Conservation (phyloP, 345 rosid species). For the Pistacia atlantica region DNA sequence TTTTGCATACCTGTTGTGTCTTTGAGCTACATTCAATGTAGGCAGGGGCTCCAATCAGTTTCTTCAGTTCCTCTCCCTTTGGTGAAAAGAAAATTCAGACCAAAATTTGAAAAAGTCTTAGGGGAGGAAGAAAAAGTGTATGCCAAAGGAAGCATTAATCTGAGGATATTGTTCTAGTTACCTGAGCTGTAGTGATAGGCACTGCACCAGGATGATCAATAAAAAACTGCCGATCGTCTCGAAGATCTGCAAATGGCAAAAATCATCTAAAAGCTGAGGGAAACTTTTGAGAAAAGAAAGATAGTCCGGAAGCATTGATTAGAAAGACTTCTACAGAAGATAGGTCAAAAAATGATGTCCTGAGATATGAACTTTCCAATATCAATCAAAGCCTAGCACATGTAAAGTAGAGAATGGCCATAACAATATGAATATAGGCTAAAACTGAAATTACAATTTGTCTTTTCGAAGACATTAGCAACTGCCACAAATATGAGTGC, state of each 20-base stretch:
- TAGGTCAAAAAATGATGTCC: neutral
- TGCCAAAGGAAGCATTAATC: neutral
- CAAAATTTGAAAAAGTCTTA: neutral
- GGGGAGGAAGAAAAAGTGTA: neutral
- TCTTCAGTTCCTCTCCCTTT: conserved; percentile 95
- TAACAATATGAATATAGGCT: neutral
- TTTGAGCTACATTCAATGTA: conserved; percentile 95
- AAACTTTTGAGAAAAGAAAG: neutral
- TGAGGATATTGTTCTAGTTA: neutral
- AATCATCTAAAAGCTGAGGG: neutral
- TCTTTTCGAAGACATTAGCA: neutral
- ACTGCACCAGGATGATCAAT: conserved; percentile 74
- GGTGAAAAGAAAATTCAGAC: conserved; percentile 11
- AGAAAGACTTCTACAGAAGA: neutral
- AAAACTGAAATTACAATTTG: neutral
- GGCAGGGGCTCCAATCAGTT: conserved; percentile 79
- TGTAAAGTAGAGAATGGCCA: neutral
- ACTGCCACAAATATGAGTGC: neutral
- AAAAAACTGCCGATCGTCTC: conserved; percentile 70
- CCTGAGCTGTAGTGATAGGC: conserved; percentile 69
- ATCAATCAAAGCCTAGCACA: neutral
- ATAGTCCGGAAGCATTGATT: neutral
- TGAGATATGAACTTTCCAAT: neutral
- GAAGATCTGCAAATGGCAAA: conserved; percentile 53
- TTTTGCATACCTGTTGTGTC: conserved; percentile 71